A percentile compares a stretch with the other conserved stretches of the same genome.
Evolutionary conservation across 495 filamentous ascomycete genomes (phyloP).

Genomic region (Cryomyces minteri): DNA sequence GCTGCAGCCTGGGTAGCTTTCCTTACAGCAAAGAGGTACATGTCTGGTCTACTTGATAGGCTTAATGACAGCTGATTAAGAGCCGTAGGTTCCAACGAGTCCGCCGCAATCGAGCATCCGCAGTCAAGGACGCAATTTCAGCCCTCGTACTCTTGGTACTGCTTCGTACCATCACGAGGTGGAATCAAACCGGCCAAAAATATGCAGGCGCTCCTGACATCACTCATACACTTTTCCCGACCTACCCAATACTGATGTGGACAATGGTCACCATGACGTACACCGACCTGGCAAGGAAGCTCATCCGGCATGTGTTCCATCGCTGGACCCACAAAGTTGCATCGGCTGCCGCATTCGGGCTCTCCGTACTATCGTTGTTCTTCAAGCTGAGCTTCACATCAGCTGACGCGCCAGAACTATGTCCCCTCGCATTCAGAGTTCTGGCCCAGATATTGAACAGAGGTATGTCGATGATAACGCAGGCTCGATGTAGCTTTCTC

Average conservation of each 20-base stretch:
- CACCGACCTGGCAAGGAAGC: constrained; percentile 7
- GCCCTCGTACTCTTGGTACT: constrained; percentile 22
- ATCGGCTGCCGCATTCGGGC: constrained; percentile 8
- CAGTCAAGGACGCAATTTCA: constrained; percentile 5
- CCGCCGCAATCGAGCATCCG: too few species aligned
- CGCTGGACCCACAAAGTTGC: too few species aligned
- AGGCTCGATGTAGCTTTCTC: too few species aligned
- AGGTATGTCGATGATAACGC: too few species aligned
- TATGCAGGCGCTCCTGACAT: constrained; percentile 78
- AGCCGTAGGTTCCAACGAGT: too few species aligned
- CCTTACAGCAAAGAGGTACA: background rate
- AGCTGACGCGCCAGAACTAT: constrained; percentile 71
- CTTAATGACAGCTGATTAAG: too few species aligned
- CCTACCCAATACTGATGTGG: constrained; percentile 52
- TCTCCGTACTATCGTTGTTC: constrained; percentile 33
- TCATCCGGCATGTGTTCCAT: too few species aligned
- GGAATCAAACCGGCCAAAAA: constrained; percentile 97
- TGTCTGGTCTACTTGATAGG: too few species aligned
- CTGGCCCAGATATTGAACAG: too few species aligned
- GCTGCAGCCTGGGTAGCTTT: constrained; percentile 45
- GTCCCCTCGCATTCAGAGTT: constrained; percentile 13
- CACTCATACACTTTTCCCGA: constrained; percentile 43
- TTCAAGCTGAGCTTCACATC: constrained; percentile 74
- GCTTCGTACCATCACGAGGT: constrained; percentile 46
- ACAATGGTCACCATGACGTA: constrained; percentile 53